Evolutionary conservation across 2,329 filamentous ascomycete genomes (phyloP).

Genomic region (Xylaria sp.): DNA sequence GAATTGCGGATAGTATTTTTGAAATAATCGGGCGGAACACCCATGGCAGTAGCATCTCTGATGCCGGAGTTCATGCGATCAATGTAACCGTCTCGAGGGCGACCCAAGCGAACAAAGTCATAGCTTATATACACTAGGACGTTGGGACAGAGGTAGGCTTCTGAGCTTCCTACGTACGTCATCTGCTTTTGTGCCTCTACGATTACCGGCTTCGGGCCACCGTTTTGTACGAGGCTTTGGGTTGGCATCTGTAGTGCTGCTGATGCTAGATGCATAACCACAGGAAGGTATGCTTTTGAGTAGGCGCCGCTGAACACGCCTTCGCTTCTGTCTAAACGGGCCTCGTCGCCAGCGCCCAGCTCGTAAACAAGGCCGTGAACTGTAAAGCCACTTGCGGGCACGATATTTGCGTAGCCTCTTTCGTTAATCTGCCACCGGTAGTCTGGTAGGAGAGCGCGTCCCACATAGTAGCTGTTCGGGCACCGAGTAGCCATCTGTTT

Average conservation of each 20-base stretch:
- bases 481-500: constrained; percentile 5
- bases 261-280: not conserved
- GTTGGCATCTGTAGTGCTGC: not conserved
- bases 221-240: constrained; percentile 3
- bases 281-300: constrained; percentile 19
- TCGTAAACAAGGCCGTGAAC: constrained; percentile 26
- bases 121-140: constrained; percentile 23
- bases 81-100: constrained; percentile 15
- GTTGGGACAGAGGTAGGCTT: not conserved
- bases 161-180: not conserved
- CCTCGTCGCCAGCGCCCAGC: constrained; percentile 14
- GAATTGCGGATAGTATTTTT: not conserved
- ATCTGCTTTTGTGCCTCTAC: not conserved
- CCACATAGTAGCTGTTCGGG: constrained; percentile 13
- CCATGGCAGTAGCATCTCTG: constrained; percentile 12
- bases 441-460: constrained; percentile 21
- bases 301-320: constrained; percentile 20
- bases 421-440: constrained; percentile 22
- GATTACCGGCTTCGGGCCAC: not conserved
- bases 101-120: not conserved
- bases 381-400: constrained; percentile 15
- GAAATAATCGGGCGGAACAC: constrained; percentile 13
- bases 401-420: constrained; percentile 16
- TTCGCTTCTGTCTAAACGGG: constrained; percentile 19
- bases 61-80: constrained; percentile 18